Base-by-base conservation (phyloP, 1,284 basidiomycete genomes). In the Neolentinus lepideus region DNA sequence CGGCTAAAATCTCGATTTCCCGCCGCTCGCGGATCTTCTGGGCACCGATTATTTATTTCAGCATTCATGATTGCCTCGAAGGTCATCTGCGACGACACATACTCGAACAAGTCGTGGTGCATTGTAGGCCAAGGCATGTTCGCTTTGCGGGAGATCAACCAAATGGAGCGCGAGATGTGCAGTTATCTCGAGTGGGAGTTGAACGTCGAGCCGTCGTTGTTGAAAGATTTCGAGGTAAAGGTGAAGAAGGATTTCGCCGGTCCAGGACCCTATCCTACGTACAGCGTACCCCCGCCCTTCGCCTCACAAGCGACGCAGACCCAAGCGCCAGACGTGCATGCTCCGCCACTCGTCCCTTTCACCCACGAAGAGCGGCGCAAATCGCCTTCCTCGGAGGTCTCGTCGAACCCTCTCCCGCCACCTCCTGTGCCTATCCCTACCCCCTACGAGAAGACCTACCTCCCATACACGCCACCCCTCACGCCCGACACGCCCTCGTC, bases 81-180 rank as follows among this genome's bases (percentile, higher is more conserved):
- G 70, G 89, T 93, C 19, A 91, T 94, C 61, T 94, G 92, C 72
- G 94, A 97, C 76, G 93, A 98, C 68, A 97, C 94, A 0, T 96
- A 95, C 67, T 94, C 91, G 16, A 97, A 97, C 82, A 94, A 95
- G 71, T 94, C 90, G 0, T 97, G 94, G 94, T 85, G 85, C 21
- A 90, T 97, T 52, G 94, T 97, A 51, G 93, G 91, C 0, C 93
- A 96, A 68, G 88, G 86, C 53, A 90, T 95, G 85, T 96, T 95
- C 65, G 84, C 84, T 1, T 71, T 96, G 1, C 81, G 90, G 45
- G 94, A 97, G 77, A 88, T 96, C 64, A 96, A 97, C 69, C 93
- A 95, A 77, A 95, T 96, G 93, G 92, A 95, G 72, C 73, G 92
- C 4, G 92, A 96, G 69, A 93, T 96, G 87, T 94, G 92, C 67